Evolutionary conservation across 345 rosid genomes (phyloP).

Genomic region (Hibiscus trionum): DNA sequence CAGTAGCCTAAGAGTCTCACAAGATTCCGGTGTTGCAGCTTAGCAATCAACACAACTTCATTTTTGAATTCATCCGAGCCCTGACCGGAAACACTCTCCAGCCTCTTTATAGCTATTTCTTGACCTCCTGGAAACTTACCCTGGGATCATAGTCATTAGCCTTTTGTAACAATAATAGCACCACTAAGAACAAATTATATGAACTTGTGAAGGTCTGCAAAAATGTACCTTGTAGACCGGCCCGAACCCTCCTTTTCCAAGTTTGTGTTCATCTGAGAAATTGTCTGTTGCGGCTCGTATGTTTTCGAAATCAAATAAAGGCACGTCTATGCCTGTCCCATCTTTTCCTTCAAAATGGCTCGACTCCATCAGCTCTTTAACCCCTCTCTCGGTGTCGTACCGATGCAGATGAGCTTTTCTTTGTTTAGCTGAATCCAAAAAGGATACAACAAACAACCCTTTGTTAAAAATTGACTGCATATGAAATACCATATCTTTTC

Average conservation of each 20-base stretch:
- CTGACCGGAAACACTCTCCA: conserved; percentile 49
- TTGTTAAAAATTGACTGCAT: neutral
- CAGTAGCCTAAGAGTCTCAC: conserved; percentile 60
- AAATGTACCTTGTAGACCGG: conserved; percentile 58
- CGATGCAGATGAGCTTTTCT: conserved; percentile 2
- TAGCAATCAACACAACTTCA: conserved; percentile 58
- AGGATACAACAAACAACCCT: neutral
- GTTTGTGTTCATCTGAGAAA: conserved; percentile 55
- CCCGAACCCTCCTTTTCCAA: conserved; percentile 78
- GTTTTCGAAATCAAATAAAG: conserved; percentile 17
- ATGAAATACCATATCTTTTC: neutral
- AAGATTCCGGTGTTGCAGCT: conserved; percentile 65
- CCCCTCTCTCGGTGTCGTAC: conserved; percentile 4
- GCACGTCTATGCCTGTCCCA: conserved; percentile 17
- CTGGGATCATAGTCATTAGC: conserved; percentile 17
- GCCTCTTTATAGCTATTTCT: conserved; percentile 53
- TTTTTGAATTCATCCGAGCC: conserved; percentile 56
- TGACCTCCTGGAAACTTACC: conserved; percentile 40
- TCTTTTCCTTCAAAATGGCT: conserved; percentile 8
- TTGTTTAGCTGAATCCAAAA: conserved; percentile 1
- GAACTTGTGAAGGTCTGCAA: neutral
- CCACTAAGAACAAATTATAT: neutral
- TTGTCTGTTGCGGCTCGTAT: conserved; percentile 43
- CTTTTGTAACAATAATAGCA: neutral
- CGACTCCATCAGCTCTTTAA: conserved; percentile 1